These are phyloP conservation scores for Acanthamoeba royreba DNA, from an alignment of 208 protist genomes.

Conservation along the genomic window DNA sequence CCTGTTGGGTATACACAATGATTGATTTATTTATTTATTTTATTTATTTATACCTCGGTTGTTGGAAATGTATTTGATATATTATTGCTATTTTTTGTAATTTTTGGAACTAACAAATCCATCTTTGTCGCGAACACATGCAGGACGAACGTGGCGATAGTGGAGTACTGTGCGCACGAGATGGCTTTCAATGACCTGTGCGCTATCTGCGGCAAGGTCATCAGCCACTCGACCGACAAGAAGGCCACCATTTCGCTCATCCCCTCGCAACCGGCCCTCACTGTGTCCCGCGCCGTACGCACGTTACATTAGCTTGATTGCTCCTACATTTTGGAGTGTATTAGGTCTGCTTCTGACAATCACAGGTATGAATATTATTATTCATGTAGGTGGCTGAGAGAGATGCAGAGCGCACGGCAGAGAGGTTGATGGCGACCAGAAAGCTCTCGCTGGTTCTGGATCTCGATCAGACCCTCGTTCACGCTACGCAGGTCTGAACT, in stretches of 20 bases:
- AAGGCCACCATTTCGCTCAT: background rate
- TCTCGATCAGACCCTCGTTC: slow-evolving; percentile 71
- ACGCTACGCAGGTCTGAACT: slow-evolving; percentile 49
- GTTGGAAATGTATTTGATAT: background rate
- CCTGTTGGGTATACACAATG: background rate
- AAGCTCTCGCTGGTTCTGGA: slow-evolving; percentile 69
- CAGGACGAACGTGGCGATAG: background rate
- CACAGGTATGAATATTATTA: background rate
- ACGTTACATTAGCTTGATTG: too few species aligned
- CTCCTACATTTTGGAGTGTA: too few species aligned
- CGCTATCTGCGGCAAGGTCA: slow-evolving; percentile 50
- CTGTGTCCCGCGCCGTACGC: background rate
- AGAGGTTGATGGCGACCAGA: slow-evolving; percentile 23
- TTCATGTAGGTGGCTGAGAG: slow-evolving; percentile 39
- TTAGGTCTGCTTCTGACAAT: too few species aligned
- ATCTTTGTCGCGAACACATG: too few species aligned
- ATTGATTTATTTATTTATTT: background rate
- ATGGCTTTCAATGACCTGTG: slow-evolving; percentile 47
- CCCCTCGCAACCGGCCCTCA: background rate
- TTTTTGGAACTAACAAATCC: too few species aligned
- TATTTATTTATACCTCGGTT: background rate
- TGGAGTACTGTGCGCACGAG: slow-evolving; percentile 50
- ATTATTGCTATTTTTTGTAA: background rate
- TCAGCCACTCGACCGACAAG: background rate
- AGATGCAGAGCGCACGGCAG: slow-evolving; percentile 27